phyloP scores from a whole-genome alignment of 169 alveolate species.

The Neospora caninum region DNA sequence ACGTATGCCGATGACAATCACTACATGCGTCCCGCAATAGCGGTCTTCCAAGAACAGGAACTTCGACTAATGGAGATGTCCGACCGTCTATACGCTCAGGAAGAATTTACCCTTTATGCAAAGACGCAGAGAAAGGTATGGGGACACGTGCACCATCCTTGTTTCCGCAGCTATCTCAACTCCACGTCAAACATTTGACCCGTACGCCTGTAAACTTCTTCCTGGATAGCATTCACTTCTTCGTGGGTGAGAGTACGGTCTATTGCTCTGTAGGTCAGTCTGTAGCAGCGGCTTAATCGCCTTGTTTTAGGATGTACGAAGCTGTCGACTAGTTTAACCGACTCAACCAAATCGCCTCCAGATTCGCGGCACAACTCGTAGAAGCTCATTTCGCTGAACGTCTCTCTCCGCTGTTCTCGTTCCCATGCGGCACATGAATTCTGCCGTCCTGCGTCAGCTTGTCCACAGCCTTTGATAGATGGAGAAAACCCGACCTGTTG shows the following conservation, averaged over 20 bases:
- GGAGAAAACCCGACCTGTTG: too few relatives aligned
- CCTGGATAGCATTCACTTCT: conserved; percentile 56
- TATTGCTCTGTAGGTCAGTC: conserved; percentile 51
- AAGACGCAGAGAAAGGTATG: not conserved
- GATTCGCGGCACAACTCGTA: conserved; percentile 72
- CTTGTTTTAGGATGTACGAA: conserved; percentile 76
- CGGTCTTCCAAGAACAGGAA: not conserved
- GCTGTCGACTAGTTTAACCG: conserved; percentile 79
- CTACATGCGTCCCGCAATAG: not conserved
- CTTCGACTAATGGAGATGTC: not conserved
- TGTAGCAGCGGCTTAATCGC: conserved; percentile 66
- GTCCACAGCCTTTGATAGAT: too few relatives aligned
- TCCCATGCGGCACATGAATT: not conserved
- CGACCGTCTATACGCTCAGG: not conserved
- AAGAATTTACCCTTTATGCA: not conserved
- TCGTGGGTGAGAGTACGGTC: conserved; percentile 62
- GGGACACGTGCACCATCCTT: not conserved
- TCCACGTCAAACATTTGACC: conserved; percentile 23
- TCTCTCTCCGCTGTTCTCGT: not conserved
- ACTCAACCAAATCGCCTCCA: conserved; percentile 83
- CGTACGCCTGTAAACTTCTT: not conserved
- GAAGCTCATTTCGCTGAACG: conserved; percentile 42
- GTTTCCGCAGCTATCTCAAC: not conserved
- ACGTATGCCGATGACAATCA: not conserved
- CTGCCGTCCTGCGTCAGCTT: too few relatives aligned